Evolutionary conservation across 1,139 yeast species (phyloP).

Genomic region (Protomyces inundatus): DNA sequence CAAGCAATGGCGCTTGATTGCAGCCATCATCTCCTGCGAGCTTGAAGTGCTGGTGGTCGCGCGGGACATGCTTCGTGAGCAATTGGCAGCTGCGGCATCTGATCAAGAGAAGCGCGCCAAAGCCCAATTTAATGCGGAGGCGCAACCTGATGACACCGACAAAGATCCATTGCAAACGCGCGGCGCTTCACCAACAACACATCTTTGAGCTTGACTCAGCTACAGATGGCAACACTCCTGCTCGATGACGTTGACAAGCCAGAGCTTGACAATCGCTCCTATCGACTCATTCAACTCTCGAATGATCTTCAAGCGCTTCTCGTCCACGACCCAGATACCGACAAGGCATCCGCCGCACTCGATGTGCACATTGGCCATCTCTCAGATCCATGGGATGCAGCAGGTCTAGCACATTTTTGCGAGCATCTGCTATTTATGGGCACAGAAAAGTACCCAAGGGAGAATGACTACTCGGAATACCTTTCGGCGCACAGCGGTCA

Average conservation of each 20-base stretch:
- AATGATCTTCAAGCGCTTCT: conserved; percentile 70
- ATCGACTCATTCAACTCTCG: conserved; percentile 59
- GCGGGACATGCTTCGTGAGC: neutral
- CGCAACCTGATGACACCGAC: neutral
- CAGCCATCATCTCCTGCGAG: neutral
- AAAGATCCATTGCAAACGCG: neutral
- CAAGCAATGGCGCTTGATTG: neutral
- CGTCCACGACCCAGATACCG: conserved; percentile 79
- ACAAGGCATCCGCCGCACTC: conserved; percentile 85
- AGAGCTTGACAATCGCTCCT: conserved; percentile 36
- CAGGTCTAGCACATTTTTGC: conserved; percentile 94
- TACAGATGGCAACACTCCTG: neutral
- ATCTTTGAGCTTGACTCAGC: neutral
- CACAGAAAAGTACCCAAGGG: conserved; percentile 84
- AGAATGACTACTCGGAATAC: conserved; percentile 78
- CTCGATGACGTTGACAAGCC: conserved; percentile 17
- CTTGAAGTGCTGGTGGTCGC: neutral
- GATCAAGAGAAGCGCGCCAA: neutral
- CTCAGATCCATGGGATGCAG: conserved; percentile 64
- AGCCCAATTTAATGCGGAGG: neutral
- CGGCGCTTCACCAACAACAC: neutral
- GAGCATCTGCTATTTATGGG: conserved; percentile 97
- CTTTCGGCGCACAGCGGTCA: conserved; percentile 65
- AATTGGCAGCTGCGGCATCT: neutral
- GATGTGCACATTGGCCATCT: conserved; percentile 90